Percentiles rank a stretch among this genome's conserved stretches.
Evolutionary conservation across 2,329 filamentous ascomycete genomes (phyloP).

Genomic region (Thelonectria olida): DNA sequence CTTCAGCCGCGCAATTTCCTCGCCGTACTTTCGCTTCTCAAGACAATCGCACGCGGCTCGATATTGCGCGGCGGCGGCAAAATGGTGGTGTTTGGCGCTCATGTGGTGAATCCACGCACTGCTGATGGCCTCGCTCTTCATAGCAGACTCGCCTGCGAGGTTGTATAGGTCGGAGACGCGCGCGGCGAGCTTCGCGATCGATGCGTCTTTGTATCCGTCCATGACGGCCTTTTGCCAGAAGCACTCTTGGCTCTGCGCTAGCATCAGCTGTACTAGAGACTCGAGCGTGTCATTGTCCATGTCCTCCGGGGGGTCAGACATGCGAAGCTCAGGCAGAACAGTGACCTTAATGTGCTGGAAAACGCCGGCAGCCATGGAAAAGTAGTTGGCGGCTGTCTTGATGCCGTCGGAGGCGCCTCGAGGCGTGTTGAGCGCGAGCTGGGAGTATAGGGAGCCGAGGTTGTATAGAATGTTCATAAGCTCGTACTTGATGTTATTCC

Average conservation of each 20-base stretch:
- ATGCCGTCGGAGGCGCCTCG: constrained; percentile 82
- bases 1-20: constrained; percentile 87
- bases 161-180: constrained; percentile 91
- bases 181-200: constrained; percentile 89
- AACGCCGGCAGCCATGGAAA: constrained; percentile 87
- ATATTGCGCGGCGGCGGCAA: constrained; percentile 94
- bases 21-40: constrained; percentile 93
- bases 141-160: constrained; percentile 82
- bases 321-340: constrained; percentile 83
- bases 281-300: constrained; percentile 92
- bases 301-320: constrained; percentile 86
- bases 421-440: constrained; percentile 85
- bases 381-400: constrained; percentile 89
- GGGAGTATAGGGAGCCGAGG: constrained; percentile 90
- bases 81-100: constrained; percentile 96
- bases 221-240: constrained; percentile 98
- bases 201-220: constrained; percentile 90
- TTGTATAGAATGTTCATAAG: constrained; percentile 94
- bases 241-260: constrained; percentile 95
- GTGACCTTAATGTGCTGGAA: constrained; percentile 79
- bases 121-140: constrained; percentile 89
- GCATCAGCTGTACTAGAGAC: constrained; percentile 81
- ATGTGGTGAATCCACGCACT: constrained; percentile 98
- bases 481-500: constrained; percentile 80
- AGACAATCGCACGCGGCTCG: constrained; percentile 89